These are phyloP conservation scores for Durio zibethinus DNA, from an alignment of 345 rosid species.

Conservation along the genomic window DNA sequence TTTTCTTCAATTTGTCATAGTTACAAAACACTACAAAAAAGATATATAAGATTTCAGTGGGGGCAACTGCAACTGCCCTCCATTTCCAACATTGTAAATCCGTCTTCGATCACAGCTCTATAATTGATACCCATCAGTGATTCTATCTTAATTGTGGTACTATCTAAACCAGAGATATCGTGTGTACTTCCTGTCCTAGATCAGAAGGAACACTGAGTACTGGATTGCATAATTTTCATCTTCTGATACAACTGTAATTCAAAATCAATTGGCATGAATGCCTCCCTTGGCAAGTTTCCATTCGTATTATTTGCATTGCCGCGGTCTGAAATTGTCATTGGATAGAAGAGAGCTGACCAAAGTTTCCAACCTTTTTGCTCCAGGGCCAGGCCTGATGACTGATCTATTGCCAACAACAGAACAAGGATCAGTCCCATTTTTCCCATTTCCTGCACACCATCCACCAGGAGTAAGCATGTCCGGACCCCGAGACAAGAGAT, in stretches of 20 bases:
- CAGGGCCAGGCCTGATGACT: slow-evolving; percentile 64
- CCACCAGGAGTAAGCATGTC: slow-evolving; percentile 81
- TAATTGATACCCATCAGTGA: not conserved
- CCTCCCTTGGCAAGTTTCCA: not conserved
- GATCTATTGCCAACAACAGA: slow-evolving; percentile 46
- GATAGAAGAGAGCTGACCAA: slow-evolving; percentile 62
- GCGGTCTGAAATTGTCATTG: slow-evolving; percentile 57
- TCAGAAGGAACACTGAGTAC: not conserved
- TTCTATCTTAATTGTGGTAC: not conserved
- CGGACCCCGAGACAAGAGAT: slow-evolving; percentile 58
- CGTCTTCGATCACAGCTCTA: too few relatives aligned
- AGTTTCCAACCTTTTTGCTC: slow-evolving; percentile 70
- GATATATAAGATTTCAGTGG: not conserved
- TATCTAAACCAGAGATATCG: not conserved
- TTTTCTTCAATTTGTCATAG: not conserved
- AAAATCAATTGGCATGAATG: slow-evolving; percentile 1
- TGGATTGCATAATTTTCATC: slow-evolving; percentile 4
- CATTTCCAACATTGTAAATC: not conserved
- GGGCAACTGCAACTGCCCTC: not conserved
- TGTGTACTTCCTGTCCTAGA: slow-evolving; percentile 4
- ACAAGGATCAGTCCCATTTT: slow-evolving; percentile 86
- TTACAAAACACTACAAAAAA: not conserved
- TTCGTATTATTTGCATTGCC: slow-evolving; percentile 64
- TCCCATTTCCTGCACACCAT: slow-evolving; percentile 79
- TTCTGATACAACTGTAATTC: not conserved